These are phyloP conservation scores for Bondarzewia mesenterica DNA, from an alignment of 1,284 basidiomycete genomes.

Conservation along the genomic window DNA sequence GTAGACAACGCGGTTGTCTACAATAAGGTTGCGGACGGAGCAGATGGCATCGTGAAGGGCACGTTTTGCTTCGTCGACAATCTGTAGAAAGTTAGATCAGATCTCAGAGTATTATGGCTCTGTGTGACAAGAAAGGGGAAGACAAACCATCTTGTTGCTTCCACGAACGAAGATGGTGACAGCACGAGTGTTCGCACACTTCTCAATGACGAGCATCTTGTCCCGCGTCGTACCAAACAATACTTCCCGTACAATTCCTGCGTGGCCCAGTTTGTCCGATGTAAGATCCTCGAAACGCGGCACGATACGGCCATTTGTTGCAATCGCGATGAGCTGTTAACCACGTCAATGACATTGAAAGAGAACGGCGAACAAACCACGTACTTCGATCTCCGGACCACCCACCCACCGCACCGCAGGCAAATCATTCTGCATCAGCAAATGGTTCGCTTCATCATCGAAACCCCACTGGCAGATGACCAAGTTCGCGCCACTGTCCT, in stretches of 20 bases:
- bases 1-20: conserved; percentile 96
- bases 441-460: conserved; percentile 98
- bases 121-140: background rate
- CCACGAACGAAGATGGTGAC: conserved; percentile 97
- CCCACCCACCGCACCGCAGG: conserved; percentile 99
- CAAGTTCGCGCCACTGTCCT: conserved; percentile 96
- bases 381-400: conserved; percentile 95
- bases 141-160: conserved; percentile 93
- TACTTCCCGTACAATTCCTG: conserved; percentile 89
- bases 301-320: conserved; percentile 96
- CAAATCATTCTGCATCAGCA: conserved; percentile 95
- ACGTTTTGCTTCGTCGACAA: conserved; percentile 97
- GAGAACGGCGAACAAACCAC: conserved; percentile 8
- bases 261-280: conserved; percentile 85
- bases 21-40: conserved; percentile 91
- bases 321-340: conserved; percentile 88
- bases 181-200: conserved; percentile 94
- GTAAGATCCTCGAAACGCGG: conserved; percentile 96
- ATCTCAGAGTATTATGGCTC: background rate
- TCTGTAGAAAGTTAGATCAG: conserved; percentile 40
- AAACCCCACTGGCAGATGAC: conserved; percentile 99
- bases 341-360: background rate
- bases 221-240: conserved; percentile 96
- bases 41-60: conserved; percentile 97
- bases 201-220: conserved; percentile 99